Evolutionary conservation across 2,329 filamentous ascomycete species (phyloP).

Genomic region (Fusarium avenaceum): DNA sequence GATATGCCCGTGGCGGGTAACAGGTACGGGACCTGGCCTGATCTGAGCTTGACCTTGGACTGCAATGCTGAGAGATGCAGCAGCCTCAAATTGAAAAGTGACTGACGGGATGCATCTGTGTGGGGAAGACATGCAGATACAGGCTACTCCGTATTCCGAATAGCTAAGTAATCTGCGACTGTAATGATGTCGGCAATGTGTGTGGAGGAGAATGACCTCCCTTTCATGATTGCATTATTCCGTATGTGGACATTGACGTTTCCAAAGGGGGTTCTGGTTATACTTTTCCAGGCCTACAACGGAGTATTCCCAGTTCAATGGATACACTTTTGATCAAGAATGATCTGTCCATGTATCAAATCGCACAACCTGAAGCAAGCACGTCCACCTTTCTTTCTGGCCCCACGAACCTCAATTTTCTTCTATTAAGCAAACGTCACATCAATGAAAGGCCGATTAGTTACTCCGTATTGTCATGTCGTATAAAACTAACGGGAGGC

Average conservation of each 20-base stretch:
- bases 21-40: constrained; percentile 5
- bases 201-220: constrained; percentile 31
- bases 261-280: not conserved
- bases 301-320: not conserved
- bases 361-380: not conserved
- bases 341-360: not conserved
- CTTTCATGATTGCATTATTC: constrained; percentile 23
- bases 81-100: constrained; percentile 37
- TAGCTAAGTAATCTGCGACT: constrained; percentile 6
- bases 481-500: constrained; percentile 20
- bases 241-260: not conserved
- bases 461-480: not conserved
- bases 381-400: not conserved
- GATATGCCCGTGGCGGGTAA: constrained; percentile 34
- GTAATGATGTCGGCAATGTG: constrained; percentile 33
- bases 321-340: not conserved
- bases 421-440: not conserved
- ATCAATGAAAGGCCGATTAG: not conserved
- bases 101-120: constrained; percentile 8
- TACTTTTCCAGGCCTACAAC: too few relatives aligned
- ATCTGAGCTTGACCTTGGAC: not conserved
- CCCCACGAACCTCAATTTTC: not conserved
- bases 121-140: constrained; percentile 38
- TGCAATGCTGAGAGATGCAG: constrained; percentile 38
- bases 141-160: not conserved